Evolutionary conservation across 345 rosid genomes (phyloP).

Genomic region (Adansonia digitata): DNA sequence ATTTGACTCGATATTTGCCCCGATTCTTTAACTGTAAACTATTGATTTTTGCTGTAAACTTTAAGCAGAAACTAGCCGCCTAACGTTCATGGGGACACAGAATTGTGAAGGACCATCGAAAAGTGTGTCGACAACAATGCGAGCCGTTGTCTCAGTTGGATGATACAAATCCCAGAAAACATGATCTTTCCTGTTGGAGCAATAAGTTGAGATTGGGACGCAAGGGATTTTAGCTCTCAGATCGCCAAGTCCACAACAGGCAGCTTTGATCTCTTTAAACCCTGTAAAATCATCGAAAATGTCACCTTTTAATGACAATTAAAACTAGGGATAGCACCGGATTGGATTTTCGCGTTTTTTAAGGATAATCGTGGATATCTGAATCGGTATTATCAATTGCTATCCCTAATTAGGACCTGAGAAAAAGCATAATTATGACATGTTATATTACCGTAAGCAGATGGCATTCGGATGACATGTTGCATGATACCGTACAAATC

Average conservation of each 20-base stretch:
- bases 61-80: constrained; percentile 35
- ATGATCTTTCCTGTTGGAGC: constrained; percentile 57
- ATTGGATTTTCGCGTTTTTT: too few species aligned
- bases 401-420: too few species aligned
- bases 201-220: constrained; percentile 39
- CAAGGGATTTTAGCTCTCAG: constrained; percentile 52
- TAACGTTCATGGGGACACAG: constrained; percentile 41
- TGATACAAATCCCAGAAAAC: constrained; percentile 71
- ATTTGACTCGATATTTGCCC: neutral
- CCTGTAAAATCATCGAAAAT: neutral
- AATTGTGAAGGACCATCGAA: constrained; percentile 34
- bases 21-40: neutral
- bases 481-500: neutral
- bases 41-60: neutral
- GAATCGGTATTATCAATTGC: too few species aligned
- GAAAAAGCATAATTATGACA: too few species aligned
- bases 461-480: neutral
- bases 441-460: constrained; percentile 14
- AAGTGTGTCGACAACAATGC: constrained; percentile 38
- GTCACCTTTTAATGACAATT: neutral
- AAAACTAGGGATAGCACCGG: too few species aligned
- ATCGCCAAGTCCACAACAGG: constrained; percentile 71
- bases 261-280: constrained; percentile 27
- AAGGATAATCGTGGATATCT: too few species aligned
- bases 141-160: constrained; percentile 57